Percentiles rank a stretch among this genome's conserved stretches.
Evolutionary conservation across 768 basidiomycete genomes (phyloP).

Genomic region (Lactarius trivialis): DNA sequence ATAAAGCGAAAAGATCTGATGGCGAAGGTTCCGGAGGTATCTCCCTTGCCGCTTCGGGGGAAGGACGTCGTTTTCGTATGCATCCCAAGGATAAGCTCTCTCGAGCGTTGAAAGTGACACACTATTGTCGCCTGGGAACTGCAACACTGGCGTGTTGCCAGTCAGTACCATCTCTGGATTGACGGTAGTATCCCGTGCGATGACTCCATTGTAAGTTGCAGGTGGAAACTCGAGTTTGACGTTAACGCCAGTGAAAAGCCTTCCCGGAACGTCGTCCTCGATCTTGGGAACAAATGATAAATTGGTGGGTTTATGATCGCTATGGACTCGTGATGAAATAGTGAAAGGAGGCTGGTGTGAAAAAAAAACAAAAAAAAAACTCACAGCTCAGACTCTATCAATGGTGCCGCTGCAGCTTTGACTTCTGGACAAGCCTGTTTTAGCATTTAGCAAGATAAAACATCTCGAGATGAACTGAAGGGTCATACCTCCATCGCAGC

Average conservation of each 20-base stretch:
- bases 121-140: neutral
- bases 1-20: slow-evolving; percentile 50
- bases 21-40: slow-evolving; percentile 45
- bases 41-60: slow-evolving; percentile 47
- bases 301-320: too few species aligned
- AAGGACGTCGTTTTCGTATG: slow-evolving; percentile 43
- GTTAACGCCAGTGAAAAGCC: neutral
- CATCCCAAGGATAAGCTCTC: slow-evolving; percentile 38
- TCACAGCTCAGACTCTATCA: too few species aligned
- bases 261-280: neutral
- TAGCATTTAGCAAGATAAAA: too few species aligned
- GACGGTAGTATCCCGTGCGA: neutral
- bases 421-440: too few species aligned
- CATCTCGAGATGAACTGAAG: too few species aligned
- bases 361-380: too few species aligned
- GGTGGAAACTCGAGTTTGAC: neutral
- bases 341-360: too few species aligned
- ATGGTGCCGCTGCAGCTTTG: too few species aligned
- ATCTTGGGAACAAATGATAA: neutral
- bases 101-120: slow-evolving; percentile 22
- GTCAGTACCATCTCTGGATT: neutral
- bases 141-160: neutral
- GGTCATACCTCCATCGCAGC: too few species aligned
- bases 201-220: neutral
- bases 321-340: too few species aligned